These are phyloP conservation scores for Colletotrichum lentis DNA, from an alignment of 2,329 filamentous ascomycete genomes.

Conservation along the genomic window DNA sequence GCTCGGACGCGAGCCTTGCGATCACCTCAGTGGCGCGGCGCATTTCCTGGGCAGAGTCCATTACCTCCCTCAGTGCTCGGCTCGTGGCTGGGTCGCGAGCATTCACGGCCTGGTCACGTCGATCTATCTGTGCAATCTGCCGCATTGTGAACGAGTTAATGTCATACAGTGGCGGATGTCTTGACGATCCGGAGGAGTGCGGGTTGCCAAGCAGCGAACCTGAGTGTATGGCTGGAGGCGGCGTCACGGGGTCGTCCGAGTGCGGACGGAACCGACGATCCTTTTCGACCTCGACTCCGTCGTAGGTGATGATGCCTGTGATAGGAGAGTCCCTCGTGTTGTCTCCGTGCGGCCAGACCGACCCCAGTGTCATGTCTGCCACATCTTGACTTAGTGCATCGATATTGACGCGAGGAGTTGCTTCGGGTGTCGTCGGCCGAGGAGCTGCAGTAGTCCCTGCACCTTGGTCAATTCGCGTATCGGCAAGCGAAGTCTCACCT, in stretches of 20 bases:
- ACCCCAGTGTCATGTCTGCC: background rate
- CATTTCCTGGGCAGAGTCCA: background rate
- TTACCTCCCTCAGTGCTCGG: background rate
- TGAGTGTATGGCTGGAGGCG: too few relatives aligned
- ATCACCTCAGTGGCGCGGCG: background rate
- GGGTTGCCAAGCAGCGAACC: too few relatives aligned
- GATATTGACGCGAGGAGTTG: background rate
- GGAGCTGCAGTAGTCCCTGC: background rate
- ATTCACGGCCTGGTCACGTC: background rate
- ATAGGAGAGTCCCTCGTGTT: background rate
- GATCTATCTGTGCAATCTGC: too few relatives aligned
- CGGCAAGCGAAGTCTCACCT: background rate
- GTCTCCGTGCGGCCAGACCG: background rate
- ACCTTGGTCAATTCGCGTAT: background rate
- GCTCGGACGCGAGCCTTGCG: background rate
- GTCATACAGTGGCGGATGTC: too few relatives aligned
- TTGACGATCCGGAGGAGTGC: too few relatives aligned
- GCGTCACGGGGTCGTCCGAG: too few relatives aligned
- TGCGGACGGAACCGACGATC: accelerated
- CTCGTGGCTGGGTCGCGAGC: background rate
- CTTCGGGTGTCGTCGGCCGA: background rate
- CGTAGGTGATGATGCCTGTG: too few relatives aligned
- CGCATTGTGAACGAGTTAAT: too few relatives aligned
- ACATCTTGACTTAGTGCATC: background rate
- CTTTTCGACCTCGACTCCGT: too few relatives aligned